Base-by-base conservation (phyloP, 2,329 filamentous ascomycete species). In the Aschersonia sp. region DNA sequence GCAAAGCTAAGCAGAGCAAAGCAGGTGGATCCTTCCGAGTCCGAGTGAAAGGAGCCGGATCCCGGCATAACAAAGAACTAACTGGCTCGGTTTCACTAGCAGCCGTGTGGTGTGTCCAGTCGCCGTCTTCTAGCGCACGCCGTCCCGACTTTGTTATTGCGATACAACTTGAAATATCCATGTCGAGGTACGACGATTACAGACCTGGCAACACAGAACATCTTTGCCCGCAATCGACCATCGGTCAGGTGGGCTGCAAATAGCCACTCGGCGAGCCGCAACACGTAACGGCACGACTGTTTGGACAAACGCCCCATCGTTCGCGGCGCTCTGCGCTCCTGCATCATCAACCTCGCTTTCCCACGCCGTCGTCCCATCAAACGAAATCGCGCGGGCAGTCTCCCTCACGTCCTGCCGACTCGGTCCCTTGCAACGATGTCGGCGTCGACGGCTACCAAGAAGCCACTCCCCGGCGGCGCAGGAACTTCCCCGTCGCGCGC, bases 391-490 rank as follows among this genome's bases (percentile, higher is more conserved):
- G 22, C 22, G 2, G 22, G 22, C 22, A 22, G 22, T 22, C 22
- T 22, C 22, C 22, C 22, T 22, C 30, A 30, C 39, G 9, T 22
- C 30, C 12, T 43, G 32, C 32, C 40, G n/a, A n/a, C 10, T 33
- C 31, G 40, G 5, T 41, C 31, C 31, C 30, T 42, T 33, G 47
- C 49, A 55, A 56, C 56, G 35, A 37, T 37, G 35, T 37, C 35
- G 58, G 78, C 78, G 75, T 75, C 74, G 46, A 62, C 68, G 51
- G 64, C 68, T 52, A 65, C 72, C 49, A 78, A 76, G 63, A 76
- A 74, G 62, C 71, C 73, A 49, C 67, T 70, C 49, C 63, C 68
- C 51, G 63, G 67, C 53, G 68, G 68, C 55, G 68, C 63, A 43
- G 57, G 54, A 49, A 53, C 66, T 3, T 65, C 71, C 33, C 62